A percentile compares a stretch with the other conserved stretches of the same genome.
Conservation (phyloP, 768 basidiomycete genomes). For the Naganishia vaughanmartiniae region DNA sequence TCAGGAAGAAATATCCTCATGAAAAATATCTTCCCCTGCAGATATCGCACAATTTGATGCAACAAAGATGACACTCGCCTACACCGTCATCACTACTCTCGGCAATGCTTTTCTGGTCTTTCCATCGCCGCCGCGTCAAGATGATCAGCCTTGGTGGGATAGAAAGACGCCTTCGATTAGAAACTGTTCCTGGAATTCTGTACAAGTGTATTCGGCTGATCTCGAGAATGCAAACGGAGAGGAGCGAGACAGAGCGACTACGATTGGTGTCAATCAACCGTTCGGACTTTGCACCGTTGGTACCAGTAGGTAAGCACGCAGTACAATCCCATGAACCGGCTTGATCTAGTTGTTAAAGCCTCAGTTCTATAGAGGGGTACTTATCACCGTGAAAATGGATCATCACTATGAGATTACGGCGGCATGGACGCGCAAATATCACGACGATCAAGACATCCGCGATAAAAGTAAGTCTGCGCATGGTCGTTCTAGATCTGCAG, state of each 20-base stretch:
- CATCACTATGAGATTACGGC: conserved; percentile 66
- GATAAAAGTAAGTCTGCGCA: conserved; percentile 34
- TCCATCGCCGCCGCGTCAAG: background rate
- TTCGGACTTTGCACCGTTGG: conserved; percentile 83
- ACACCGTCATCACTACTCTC: background rate
- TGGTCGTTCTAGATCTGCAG: conserved; percentile 33
- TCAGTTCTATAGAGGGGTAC: conserved; percentile 19
- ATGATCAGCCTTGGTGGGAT: conserved; percentile 4
- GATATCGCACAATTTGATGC: background rate
- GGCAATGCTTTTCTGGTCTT: conserved; percentile 17
- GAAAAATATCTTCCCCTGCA: background rate
- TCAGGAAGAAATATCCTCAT: background rate
- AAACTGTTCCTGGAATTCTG: conserved; percentile 3
- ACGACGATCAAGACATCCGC: conserved; percentile 38
- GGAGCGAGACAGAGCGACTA: conserved; percentile 35
- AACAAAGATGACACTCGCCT: background rate
- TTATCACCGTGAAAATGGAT: conserved; percentile 60
- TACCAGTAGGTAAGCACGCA: conserved; percentile 60
- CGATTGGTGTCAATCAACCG: conserved; percentile 68
- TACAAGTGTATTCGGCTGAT: background rate
- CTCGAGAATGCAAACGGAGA: conserved; percentile 14
- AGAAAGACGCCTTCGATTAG: background rate
- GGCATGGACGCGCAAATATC: conserved; percentile 9
- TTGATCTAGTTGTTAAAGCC: conserved; percentile 23
- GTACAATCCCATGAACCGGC: background rate